These are phyloP conservation scores for Neofusicoccum parvum DNA, from an alignment of 2,329 filamentous ascomycete genomes.

Conservation along the genomic window DNA sequence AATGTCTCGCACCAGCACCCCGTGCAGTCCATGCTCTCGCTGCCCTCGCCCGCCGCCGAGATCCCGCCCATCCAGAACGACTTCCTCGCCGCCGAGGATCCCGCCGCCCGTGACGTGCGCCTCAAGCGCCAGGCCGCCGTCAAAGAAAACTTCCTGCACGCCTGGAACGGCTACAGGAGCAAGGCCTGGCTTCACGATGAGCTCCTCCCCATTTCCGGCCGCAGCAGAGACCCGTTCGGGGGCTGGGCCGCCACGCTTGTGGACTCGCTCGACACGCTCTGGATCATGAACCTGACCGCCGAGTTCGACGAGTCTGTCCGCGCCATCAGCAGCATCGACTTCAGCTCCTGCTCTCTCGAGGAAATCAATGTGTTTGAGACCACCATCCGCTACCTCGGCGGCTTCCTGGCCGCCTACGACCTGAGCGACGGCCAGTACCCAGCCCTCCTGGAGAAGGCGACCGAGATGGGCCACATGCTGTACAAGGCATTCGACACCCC, in stretches of 20 bases:
- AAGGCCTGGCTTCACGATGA: constrained; percentile 52
- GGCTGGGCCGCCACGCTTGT: constrained; percentile 53
- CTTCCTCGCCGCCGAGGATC: constrained; percentile 39
- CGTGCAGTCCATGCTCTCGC: constrained; percentile 35
- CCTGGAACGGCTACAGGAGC: constrained; percentile 47
- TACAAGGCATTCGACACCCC: constrained; percentile 52
- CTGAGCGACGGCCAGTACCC: constrained; percentile 34
- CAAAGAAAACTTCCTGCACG: constrained; percentile 44
- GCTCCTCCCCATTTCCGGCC: constrained; percentile 44
- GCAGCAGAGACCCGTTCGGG: constrained; percentile 45
- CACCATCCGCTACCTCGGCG: constrained; percentile 47
- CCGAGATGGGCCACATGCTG: constrained; percentile 46
- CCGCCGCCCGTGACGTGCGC: constrained; percentile 29
- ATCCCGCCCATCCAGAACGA: constrained; percentile 46
- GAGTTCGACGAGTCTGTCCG: constrained; percentile 51
- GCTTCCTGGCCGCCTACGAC: constrained; percentile 41
- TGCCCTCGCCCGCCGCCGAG: constrained; percentile 39
- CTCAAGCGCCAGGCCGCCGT: constrained; percentile 42
- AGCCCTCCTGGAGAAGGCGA: constrained; percentile 39
- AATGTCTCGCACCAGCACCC: constrained; percentile 44
- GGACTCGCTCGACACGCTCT: constrained; percentile 48
- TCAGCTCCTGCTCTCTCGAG: constrained; percentile 41
- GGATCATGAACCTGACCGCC: constrained; percentile 52
- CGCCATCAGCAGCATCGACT: constrained; percentile 49
- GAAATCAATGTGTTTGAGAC: constrained; percentile 56